Conservation (phyloP, 768 basidiomycete genomes). For the Podaxis sp. region DNA sequence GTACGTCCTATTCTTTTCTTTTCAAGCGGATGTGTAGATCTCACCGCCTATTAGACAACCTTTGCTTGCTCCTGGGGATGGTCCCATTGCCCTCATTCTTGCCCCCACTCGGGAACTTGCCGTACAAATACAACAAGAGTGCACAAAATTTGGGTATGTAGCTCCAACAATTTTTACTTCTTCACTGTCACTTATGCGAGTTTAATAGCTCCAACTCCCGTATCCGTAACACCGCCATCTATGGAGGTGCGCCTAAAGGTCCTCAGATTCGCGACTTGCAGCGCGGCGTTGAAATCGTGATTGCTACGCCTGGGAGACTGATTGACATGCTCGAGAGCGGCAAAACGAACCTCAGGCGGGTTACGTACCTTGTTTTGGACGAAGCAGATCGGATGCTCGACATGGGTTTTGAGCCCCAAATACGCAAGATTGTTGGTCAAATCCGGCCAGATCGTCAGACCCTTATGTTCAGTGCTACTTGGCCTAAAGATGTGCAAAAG, state of each 20-base stretch:
- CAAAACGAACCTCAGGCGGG: constrained; percentile 93
- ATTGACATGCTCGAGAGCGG: constrained; percentile 98
- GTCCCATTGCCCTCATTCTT: constrained; percentile 94
- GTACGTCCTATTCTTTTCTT: constrained; percentile 41
- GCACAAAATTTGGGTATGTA: constrained; percentile 91
- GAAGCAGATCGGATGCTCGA: constrained; percentile 99
- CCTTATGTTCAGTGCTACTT: constrained; percentile 98
- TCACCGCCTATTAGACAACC: constrained; percentile 64
- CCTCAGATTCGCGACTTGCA: constrained; percentile 97
- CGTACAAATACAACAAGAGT: constrained; percentile 98
- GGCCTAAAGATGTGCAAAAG: constrained; percentile 99
- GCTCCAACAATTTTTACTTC: constrained; percentile 9
- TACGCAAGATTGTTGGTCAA: constrained; percentile 95
- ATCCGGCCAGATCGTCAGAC: constrained; percentile 98
- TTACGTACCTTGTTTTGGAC: constrained; percentile 98
- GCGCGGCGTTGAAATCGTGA: constrained; percentile 95
- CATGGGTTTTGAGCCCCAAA: constrained; percentile 99
- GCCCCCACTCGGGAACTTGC: constrained; percentile 98
- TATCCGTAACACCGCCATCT: constrained; percentile 98
- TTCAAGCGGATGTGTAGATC: constrained; percentile 9
- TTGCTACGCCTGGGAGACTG: constrained; percentile 99
- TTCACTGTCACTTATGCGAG: neutral
- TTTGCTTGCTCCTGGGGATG: constrained; percentile 88
- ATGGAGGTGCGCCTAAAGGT: constrained; percentile 98
- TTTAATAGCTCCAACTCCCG: constrained; percentile 74